phyloP scores from a whole-genome alignment of 140 eudicot genomes.

The Stevia rebaudiana region DNA sequence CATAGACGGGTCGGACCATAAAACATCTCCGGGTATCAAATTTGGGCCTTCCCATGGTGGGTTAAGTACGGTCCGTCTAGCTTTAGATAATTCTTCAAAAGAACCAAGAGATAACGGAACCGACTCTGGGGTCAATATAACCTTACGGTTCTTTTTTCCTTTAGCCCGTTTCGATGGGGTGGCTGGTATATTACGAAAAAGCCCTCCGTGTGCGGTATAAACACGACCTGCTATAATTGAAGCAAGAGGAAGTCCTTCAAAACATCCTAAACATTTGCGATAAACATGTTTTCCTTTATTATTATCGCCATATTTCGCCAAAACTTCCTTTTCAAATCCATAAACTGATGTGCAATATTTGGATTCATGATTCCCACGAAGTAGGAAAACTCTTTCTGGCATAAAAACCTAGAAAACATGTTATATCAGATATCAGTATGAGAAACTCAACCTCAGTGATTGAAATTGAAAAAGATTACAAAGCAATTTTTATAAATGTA shows the following conservation, averaged over 20 bases:
- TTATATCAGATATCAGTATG: slow-evolving; percentile 15
- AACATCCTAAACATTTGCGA: slow-evolving; percentile 88
- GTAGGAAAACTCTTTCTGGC: slow-evolving; percentile 86
- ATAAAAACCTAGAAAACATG: slow-evolving; percentile 54
- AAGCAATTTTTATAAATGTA: background rate
- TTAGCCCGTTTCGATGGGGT: slow-evolving; percentile 68
- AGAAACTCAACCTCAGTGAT: slow-evolving; percentile 4
- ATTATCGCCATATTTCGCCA: slow-evolving; percentile 69
- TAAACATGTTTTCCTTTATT: slow-evolving; percentile 77
- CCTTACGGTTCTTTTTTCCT: slow-evolving; percentile 82
- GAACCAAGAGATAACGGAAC: slow-evolving; percentile 65
- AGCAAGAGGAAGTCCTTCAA: slow-evolving; percentile 98
- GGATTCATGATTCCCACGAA: slow-evolving; percentile 97
- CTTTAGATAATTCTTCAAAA: slow-evolving; percentile 76
- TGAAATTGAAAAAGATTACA: background rate
- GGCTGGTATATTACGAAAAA: slow-evolving; percentile 61
- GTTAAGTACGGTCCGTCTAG: slow-evolving; percentile 93
- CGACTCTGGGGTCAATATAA: slow-evolving; percentile 44
- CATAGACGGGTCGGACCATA: slow-evolving; percentile 96
- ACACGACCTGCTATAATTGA: slow-evolving; percentile 84
- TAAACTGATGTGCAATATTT: slow-evolving; percentile 91
- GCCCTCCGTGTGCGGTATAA: slow-evolving; percentile 97
- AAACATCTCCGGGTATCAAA: slow-evolving; percentile 90
- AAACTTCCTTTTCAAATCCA: slow-evolving; percentile 90
- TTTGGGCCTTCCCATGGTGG: slow-evolving; percentile 98